Percentiles rank a stretch among this genome's conserved stretches.
phyloP scores from a whole-genome alignment of 768 basidiomycete species.

The Boletales sp. region DNA sequence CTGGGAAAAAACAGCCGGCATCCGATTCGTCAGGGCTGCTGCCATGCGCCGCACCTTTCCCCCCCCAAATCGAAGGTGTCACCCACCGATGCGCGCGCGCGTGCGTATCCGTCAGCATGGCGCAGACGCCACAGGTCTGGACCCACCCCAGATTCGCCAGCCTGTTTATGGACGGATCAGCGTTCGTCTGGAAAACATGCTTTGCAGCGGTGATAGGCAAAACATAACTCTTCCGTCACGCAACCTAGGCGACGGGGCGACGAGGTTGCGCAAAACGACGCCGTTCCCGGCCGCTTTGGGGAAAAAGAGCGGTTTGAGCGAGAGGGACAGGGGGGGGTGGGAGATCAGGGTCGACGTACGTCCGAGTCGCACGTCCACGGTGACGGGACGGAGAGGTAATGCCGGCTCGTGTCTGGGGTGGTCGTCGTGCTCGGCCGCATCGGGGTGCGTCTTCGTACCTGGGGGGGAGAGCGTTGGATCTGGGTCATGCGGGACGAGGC shows the following conservation, averaged over 20 bases:
- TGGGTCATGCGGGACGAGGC: too few species aligned
- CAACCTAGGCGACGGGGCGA: slow-evolving; percentile 13
- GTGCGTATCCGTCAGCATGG: neutral
- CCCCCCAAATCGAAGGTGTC: neutral
- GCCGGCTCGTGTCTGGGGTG: neutral
- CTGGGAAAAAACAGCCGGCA: slow-evolving; percentile 7
- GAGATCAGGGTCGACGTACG: neutral
- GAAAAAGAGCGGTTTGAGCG: too few species aligned
- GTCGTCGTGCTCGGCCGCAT: neutral
- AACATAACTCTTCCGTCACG: slow-evolving; percentile 20
- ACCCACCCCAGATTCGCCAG: neutral
- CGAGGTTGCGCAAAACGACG: slow-evolving; percentile 11
- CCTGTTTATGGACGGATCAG: slow-evolving; percentile 10
- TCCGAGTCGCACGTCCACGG: slow-evolving; percentile 15
- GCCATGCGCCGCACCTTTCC: too few species aligned
- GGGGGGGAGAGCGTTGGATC: neutral
- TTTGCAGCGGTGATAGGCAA: neutral
- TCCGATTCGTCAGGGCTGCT: slow-evolving; percentile 6
- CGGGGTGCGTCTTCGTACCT: neutral
- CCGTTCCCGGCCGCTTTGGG: neutral
- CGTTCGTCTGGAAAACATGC: neutral
- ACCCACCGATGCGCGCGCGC: neutral
- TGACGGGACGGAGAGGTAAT: slow-evolving; percentile 17
- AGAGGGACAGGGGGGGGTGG: too few species aligned
- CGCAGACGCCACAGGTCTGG: neutral